phyloP scores from a whole-genome alignment of 2,329 filamentous ascomycete genomes.

The Fusarium paranaense region DNA sequence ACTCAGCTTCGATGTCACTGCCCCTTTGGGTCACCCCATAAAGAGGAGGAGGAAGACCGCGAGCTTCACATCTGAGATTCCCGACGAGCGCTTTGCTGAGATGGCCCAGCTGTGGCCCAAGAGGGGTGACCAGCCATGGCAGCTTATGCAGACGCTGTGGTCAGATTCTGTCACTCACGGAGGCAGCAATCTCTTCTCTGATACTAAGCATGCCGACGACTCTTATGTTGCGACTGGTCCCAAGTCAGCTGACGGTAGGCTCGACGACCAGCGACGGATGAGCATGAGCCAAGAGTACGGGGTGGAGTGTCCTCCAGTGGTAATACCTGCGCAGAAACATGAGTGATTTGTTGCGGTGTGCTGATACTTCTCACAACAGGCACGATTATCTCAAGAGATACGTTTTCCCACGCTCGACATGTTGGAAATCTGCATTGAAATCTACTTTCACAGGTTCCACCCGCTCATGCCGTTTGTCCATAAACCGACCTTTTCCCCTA shows the following conservation, averaged over 20 bases:
- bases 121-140: not conserved
- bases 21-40: not conserved
- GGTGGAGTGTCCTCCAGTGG: not conserved
- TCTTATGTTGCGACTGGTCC: not conserved
- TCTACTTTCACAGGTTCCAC: conserved; percentile 11
- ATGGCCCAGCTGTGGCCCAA: conserved; percentile 5
- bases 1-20: not conserved
- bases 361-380: not conserved
- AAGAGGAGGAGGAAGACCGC: not conserved
- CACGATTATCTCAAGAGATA: not conserved
- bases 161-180: not conserved
- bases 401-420: not conserved
- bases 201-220: not conserved
- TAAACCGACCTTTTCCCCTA: conserved; percentile 8
- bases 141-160: not conserved
- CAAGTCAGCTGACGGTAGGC: not conserved
- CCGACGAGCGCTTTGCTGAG: conserved; percentile 1
- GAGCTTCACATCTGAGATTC: not conserved
- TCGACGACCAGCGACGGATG: not conserved
- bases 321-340: not conserved
- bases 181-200: not conserved
- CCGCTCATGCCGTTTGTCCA: conserved; percentile 9
- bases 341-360: not conserved
- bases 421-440: not conserved
- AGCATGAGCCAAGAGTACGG: not conserved